Evolutionary conservation across 2,329 filamentous ascomycete species (phyloP).

Genomic region (Alternaria arbusti): DNA sequence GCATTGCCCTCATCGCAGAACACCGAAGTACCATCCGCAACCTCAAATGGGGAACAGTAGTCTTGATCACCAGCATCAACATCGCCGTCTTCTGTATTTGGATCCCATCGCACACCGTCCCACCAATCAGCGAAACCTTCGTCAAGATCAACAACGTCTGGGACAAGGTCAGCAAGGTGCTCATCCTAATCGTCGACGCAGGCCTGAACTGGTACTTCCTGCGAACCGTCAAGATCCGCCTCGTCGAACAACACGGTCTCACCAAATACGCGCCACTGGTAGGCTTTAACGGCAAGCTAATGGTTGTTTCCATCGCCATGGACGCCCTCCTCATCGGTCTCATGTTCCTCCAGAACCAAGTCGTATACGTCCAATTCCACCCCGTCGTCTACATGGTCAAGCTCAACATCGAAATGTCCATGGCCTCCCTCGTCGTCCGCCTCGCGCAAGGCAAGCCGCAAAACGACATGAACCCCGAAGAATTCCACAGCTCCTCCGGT

Average conservation of each 20-base stretch:
- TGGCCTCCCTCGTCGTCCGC: conserved; percentile 51
- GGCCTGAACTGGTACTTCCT: conserved; percentile 63
- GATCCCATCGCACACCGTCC: conserved; percentile 56
- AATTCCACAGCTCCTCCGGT: conserved; percentile 24
- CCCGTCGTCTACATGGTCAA: conserved; percentile 53
- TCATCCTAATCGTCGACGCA: conserved; percentile 60
- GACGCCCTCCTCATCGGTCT: conserved; percentile 50
- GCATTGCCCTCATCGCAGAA: conserved; percentile 58
- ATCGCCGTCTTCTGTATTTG: conserved; percentile 62
- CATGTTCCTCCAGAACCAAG: conserved; percentile 48
- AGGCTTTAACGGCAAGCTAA: conserved; percentile 51
- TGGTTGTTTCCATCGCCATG: conserved; percentile 51
- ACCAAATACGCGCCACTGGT: conserved; percentile 51
- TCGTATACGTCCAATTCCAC: conserved; percentile 52
- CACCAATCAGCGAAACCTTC: conserved; percentile 46
- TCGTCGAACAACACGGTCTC: conserved; percentile 49
- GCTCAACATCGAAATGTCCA: conserved; percentile 55
- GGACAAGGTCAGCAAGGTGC: conserved; percentile 61
- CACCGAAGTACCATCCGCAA: conserved; percentile 45
- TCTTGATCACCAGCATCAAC: conserved; percentile 58
- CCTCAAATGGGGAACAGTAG: conserved; percentile 57
- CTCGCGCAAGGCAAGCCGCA: conserved; percentile 40
- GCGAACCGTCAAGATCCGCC: conserved; percentile 45
- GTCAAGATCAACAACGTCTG: conserved; percentile 58
- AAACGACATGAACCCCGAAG: conserved; percentile 34